Percentiles rank a stretch among this genome's conserved stretches.
phyloP scores from a whole-genome alignment of 306 rosid species.

The Neltuma alba region DNA sequence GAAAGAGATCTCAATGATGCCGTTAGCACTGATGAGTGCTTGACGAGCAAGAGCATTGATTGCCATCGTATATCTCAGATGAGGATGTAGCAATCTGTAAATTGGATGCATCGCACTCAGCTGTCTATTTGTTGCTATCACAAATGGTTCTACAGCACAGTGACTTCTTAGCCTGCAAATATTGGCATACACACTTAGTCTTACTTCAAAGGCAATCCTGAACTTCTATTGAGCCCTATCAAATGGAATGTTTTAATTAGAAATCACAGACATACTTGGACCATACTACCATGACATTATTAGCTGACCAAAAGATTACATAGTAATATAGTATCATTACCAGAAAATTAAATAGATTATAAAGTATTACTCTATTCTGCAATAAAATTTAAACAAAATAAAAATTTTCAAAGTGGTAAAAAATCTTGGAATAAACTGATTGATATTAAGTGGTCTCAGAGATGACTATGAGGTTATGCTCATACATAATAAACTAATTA shows the following conservation, averaged over 20 bases:
- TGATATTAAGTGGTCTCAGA: neutral
- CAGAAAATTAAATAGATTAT: neutral
- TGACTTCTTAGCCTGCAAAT: slow-evolving; percentile 55
- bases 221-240: neutral
- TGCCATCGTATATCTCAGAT: slow-evolving; percentile 48
- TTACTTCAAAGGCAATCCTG: neutral
- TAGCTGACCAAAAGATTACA: neutral
- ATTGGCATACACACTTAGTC: neutral
- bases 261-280: neutral
- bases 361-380: neutral
- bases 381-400: neutral
- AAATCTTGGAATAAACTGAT: neutral
- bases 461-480: neutral
- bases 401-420: neutral
- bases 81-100: slow-evolving; percentile 49
- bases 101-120: slow-evolving; percentile 58
- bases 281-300: neutral
- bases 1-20: slow-evolving; percentile 47
- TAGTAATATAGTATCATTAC: neutral
- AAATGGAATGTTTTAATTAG: neutral
- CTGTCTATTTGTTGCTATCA: slow-evolving; percentile 52
- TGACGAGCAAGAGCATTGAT: slow-evolving; percentile 49
- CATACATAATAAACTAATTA: neutral
- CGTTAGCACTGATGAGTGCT: slow-evolving; percentile 44
- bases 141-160: slow-evolving; percentile 44